Evolutionary conservation across 257 asterid genomes (phyloP).

Genomic region (Datura wrightii): DNA sequence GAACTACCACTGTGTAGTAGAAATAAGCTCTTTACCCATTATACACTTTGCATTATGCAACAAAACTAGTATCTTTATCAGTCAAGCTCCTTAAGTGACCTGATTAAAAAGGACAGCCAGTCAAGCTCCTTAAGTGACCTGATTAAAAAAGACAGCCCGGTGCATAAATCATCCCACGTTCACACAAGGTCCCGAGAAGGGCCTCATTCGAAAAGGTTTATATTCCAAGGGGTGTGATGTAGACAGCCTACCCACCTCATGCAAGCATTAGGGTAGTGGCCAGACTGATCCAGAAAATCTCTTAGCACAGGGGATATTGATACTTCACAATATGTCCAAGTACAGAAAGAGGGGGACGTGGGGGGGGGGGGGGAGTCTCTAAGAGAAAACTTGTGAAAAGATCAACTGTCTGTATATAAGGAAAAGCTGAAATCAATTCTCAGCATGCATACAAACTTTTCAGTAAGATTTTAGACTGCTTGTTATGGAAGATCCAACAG

Average conservation of each 20-base stretch:
- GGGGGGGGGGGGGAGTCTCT: neutral
- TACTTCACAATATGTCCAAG: constrained; percentile 5
- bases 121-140: neutral
- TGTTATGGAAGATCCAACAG: neutral
- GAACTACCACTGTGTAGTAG: neutral
- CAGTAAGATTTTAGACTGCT: neutral
- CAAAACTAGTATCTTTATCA: neutral
- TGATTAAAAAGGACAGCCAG: neutral
- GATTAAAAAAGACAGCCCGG: neutral
- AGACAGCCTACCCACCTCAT: neutral
- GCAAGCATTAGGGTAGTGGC: too few species aligned
- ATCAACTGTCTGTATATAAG: neutral
- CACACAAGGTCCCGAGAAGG: too few species aligned
- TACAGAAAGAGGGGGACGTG: neutral
- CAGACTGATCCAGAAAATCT: neutral
- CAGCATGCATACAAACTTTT: neutral
- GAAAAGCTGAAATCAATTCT: constrained; percentile 12
- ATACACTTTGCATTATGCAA: neutral
- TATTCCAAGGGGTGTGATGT: neutral
- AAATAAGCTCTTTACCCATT: neutral
- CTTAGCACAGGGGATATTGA: neutral
- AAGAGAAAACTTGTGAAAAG: neutral
- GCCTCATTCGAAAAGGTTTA: too few species aligned
- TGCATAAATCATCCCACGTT: neutral
- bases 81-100: neutral